Percentiles rank a stretch among this genome's conserved stretches.
Conservation (phyloP, 805 yeast species). For the Zygotorulaspora florentina region DNA sequence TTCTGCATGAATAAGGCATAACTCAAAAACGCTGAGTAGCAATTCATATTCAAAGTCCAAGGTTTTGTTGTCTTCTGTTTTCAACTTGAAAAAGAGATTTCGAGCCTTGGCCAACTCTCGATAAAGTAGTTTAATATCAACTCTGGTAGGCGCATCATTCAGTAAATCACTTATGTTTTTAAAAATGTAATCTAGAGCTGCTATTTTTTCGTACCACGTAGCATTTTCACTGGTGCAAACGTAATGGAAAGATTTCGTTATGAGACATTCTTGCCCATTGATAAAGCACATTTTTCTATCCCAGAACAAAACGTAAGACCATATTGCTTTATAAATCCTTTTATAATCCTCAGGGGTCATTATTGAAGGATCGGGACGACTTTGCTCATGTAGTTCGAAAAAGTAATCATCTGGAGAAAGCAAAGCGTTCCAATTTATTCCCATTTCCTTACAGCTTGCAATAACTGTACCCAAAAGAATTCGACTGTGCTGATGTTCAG, state of each 20-base stretch:
- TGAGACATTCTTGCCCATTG: constrained; percentile 30
- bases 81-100: constrained; percentile 8
- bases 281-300: constrained; percentile 30
- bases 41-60: constrained; percentile 23
- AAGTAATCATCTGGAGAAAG: constrained; percentile 15
- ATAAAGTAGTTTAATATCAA: constrained; percentile 15
- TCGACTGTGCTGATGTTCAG: constrained; percentile 27
- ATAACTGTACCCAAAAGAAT: constrained; percentile 30
- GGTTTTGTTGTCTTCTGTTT: constrained; percentile 2
- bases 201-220: constrained; percentile 23
- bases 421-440: constrained; percentile 27
- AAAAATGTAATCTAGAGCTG: constrained; percentile 18
- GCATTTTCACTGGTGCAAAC: constrained; percentile 4
- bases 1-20: constrained; percentile 22
- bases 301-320: constrained; percentile 30
- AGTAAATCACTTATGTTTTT: constrained; percentile 18
- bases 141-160: constrained; percentile 22
- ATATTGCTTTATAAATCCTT: constrained; percentile 20
- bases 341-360: constrained; percentile 18
- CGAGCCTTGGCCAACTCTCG: constrained; percentile 12
- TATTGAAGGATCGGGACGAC: constrained; percentile 20
- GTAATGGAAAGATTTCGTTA: constrained; percentile 22
- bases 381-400: constrained; percentile 17
- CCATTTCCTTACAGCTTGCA: constrained; percentile 29
- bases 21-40: constrained; percentile 20